phyloP scores from a whole-genome alignment of 2,329 filamentous ascomycete genomes.

The Cladobotryum protrusum region DNA sequence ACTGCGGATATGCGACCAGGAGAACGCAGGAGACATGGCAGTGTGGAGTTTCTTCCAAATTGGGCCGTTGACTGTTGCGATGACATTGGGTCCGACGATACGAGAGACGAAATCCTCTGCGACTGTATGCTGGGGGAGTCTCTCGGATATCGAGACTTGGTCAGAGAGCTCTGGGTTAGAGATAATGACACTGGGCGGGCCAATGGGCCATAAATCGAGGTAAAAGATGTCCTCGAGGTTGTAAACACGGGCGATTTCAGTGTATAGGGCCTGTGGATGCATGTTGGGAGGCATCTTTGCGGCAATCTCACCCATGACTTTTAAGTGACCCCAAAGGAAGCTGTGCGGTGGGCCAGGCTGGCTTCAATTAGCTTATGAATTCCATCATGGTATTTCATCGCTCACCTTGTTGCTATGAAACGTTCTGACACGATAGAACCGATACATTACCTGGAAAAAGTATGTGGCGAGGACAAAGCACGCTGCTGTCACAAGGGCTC shows the following conservation, averaged over 20 bases:
- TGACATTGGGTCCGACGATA: constrained; percentile 17
- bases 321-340: constrained; percentile 18
- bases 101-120: constrained; percentile 10
- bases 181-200: constrained; percentile 20
- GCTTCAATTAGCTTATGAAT: no score
- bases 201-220: constrained; percentile 26
- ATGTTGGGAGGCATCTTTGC: constrained; percentile 16
- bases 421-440: no score
- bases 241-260: constrained; percentile 19
- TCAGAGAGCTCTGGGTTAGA: constrained; percentile 21
- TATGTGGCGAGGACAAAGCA: no score
- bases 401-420: no score
- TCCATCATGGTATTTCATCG: no score
- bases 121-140: constrained; percentile 16
- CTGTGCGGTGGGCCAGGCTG: constrained; percentile 16
- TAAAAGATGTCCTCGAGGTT: constrained; percentile 23
- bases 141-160: constrained; percentile 16
- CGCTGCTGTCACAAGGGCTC: no score
- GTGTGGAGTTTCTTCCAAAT: constrained; percentile 25
- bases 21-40: constrained; percentile 22
- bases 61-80: constrained; percentile 20
- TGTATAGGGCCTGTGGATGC: constrained; percentile 19
- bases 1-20: constrained; percentile 18
- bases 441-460: no score
- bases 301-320: constrained; percentile 13